phyloP scores from a whole-genome alignment of 805 yeast genomes.

The Hanseniaspora taiwanica region DNA sequence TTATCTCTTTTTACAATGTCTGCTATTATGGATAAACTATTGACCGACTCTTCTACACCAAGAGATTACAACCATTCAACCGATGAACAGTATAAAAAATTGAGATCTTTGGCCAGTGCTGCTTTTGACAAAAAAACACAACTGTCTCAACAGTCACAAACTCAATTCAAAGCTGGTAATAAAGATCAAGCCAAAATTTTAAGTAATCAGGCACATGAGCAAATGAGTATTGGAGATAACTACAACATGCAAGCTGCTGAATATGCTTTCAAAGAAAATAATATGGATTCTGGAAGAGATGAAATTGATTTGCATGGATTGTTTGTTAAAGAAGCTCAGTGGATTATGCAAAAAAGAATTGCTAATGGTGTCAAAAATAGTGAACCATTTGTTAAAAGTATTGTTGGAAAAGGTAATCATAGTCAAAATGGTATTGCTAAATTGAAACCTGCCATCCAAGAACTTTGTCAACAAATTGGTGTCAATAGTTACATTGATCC shows the following conservation, averaged over 20 bases:
- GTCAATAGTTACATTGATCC: slow-evolving; percentile 50
- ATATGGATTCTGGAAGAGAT: slow-evolving; percentile 68
- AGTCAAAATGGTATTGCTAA: slow-evolving; percentile 74
- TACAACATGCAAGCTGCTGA: slow-evolving; percentile 76
- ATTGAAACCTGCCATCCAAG: slow-evolving; percentile 78
- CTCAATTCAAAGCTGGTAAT: slow-evolving; percentile 66
- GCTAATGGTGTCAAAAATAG: slow-evolving; percentile 43
- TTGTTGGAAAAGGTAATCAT: slow-evolving; percentile 89
- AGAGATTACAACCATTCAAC: slow-evolving; percentile 63
- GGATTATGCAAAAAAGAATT: slow-evolving; percentile 59
- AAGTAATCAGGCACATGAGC: slow-evolving; percentile 54
- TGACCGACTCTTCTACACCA: slow-evolving; percentile 8
- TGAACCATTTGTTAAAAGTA: slow-evolving; percentile 58
- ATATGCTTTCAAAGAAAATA: slow-evolving; percentile 77
- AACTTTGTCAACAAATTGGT: slow-evolving; percentile 53
- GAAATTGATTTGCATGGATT: slow-evolving; percentile 93
- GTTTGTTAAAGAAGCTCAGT: slow-evolving; percentile 78
- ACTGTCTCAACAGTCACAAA: slow-evolving; percentile 55
- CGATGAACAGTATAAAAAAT: slow-evolving; percentile 47
- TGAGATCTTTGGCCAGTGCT: slow-evolving; percentile 55
- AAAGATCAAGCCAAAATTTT: slow-evolving; percentile 58
- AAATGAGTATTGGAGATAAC: slow-evolving; percentile 46
- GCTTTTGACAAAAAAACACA: slow-evolving; percentile 45
- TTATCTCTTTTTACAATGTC: neutral
- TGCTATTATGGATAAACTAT: neutral